Evolutionary conservation across 306 rosid species (phyloP).

Genomic region (Sesbania bispinosa): DNA sequence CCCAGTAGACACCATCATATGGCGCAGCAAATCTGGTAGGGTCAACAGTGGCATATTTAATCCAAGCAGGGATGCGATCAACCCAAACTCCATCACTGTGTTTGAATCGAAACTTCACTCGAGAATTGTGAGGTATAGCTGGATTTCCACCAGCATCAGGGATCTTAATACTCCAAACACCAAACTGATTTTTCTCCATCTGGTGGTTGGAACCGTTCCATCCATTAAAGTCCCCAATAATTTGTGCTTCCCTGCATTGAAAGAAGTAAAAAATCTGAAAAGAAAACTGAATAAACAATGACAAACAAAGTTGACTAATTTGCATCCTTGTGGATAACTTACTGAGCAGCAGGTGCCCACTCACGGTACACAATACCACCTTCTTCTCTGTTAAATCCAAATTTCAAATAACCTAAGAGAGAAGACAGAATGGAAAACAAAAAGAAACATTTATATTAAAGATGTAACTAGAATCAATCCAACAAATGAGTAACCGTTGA

Average conservation of each 20-base stretch:
- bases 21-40: slow-evolving; percentile 76
- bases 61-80: slow-evolving; percentile 98
- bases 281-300: slow-evolving; percentile 17
- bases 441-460: slow-evolving; percentile 20
- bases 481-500: slow-evolving; percentile 11
- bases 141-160: slow-evolving; percentile 62
- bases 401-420: slow-evolving; percentile 70
- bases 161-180: slow-evolving; percentile 85
- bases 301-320: slow-evolving; percentile 4
- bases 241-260: slow-evolving; percentile 75
- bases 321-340: slow-evolving; percentile 36
- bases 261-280: slow-evolving; percentile 13
- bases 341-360: slow-evolving; percentile 99
- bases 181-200: slow-evolving; percentile 80
- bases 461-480: slow-evolving; percentile 9
- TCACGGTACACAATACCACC: slow-evolving; percentile 78
- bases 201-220: slow-evolving; percentile 81
- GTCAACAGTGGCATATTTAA: slow-evolving; percentile 75
- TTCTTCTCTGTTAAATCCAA: slow-evolving; percentile 86
- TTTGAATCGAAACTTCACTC: slow-evolving; percentile 81
- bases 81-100: slow-evolving; percentile 76
- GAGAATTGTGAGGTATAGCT: slow-evolving; percentile 84
- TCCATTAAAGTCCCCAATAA: slow-evolving; percentile 87
- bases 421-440: slow-evolving; percentile 20
- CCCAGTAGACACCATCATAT: slow-evolving; percentile 89